Evolutionary conservation across 2,329 filamentous ascomycete species (phyloP).

Genomic region (Aspergillus sp.): DNA sequence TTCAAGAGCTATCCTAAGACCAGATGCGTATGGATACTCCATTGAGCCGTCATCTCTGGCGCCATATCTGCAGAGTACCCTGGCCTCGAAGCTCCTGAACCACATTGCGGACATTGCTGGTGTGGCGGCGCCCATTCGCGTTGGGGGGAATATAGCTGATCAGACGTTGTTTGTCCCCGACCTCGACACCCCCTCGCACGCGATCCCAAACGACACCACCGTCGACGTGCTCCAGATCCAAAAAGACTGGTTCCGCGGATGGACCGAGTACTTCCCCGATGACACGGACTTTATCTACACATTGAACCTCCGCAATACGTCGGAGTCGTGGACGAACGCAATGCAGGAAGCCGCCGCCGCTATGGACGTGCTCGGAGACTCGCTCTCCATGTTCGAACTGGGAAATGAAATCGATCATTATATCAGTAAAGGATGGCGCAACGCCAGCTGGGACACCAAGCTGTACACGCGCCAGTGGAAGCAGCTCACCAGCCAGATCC

Average conservation of each 20-base stretch:
- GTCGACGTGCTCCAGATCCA: constrained; percentile 3
- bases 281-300: constrained; percentile 6
- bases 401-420: constrained; percentile 12
- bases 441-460: background rate
- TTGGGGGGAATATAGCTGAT: constrained; percentile 9
- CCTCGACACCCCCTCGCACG: background rate
- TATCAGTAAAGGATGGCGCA: constrained; percentile 9
- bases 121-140: background rate
- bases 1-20: background rate
- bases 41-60: constrained; percentile 5
- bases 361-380: constrained; percentile 2
- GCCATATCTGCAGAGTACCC: constrained; percentile 2
- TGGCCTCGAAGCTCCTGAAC: background rate
- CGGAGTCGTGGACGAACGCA: constrained; percentile 1
- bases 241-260: constrained; percentile 2
- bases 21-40: constrained; percentile 8
- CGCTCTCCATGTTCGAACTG: constrained; percentile 4
- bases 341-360: constrained; percentile 7
- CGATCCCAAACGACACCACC: constrained; percentile 5
- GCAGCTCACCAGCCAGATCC: constrained; percentile 4
- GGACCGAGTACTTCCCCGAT: constrained; percentile 6
- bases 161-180: constrained; percentile 4
- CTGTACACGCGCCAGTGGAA: constrained; percentile 7
- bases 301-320: constrained; percentile 6
- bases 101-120: constrained; percentile 2